These are phyloP conservation scores for Phenoliferia sp. DNA, from an alignment of 1,284 basidiomycete species.

Conservation along the genomic window DNA sequence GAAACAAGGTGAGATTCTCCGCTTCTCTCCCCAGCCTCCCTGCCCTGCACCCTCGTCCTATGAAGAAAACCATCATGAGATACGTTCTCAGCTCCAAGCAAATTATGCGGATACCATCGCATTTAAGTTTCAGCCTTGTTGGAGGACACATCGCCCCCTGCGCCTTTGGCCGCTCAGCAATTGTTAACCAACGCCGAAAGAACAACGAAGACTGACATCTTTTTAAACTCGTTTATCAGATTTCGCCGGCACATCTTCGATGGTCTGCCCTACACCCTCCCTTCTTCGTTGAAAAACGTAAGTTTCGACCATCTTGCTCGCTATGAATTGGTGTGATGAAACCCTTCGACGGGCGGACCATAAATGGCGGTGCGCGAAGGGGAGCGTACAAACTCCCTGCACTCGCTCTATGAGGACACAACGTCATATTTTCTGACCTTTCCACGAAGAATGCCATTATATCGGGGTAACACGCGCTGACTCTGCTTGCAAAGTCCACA, in stretches of 20 bases:
- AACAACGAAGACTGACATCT: background rate
- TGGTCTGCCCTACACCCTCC: background rate
- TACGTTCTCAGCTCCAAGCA: background rate
- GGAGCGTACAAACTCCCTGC: constrained; percentile 5
- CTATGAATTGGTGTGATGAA: background rate
- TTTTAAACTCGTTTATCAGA: background rate
- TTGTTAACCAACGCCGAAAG: background rate
- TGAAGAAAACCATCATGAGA: background rate
- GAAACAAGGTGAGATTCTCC: background rate
- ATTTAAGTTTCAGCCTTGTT: constrained; percentile 13
- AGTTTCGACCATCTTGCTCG: no score
- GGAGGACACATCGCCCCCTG: background rate
- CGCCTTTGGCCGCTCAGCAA: background rate
- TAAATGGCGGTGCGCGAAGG: background rate
- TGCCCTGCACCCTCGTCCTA: no score
- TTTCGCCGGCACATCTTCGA: background rate
- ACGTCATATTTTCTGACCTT: background rate
- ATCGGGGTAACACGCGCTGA: no score
- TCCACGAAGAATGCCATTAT: no score
- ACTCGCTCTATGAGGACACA: background rate
- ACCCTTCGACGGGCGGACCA: constrained; percentile 5
- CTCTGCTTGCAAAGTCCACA: no score
- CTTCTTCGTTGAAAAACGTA: background rate
- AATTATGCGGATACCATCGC: background rate
- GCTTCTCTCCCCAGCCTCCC: background rate